phyloP scores from a whole-genome alignment of 2,329 filamentous ascomycete genomes.

The Fusarium sacchari region DNA sequence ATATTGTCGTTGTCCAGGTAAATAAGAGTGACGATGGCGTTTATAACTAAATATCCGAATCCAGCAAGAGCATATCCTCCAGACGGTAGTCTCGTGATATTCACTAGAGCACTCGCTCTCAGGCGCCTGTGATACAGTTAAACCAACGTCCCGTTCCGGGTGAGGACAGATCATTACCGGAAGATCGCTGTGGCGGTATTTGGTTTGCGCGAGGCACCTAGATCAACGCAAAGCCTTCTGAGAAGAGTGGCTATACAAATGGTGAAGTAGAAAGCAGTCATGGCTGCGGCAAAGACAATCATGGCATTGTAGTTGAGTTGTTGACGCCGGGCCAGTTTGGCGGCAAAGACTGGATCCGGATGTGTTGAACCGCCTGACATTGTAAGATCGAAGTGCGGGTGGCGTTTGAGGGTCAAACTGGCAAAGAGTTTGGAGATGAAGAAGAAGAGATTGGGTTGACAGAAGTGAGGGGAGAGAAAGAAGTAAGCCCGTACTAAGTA shows the following conservation, averaged over 20 bases:
- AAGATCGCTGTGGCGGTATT: constrained; percentile 17
- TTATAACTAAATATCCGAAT: constrained; percentile 47
- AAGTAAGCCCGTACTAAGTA: constrained; percentile 24
- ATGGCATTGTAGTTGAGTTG: constrained; percentile 43
- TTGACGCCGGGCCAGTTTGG: constrained; percentile 36
- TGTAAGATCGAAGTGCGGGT: neutral
- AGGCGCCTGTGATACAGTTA: constrained; percentile 39
- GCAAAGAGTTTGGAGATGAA: neutral
- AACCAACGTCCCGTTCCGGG: neutral
- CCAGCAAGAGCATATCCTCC: constrained; percentile 47
- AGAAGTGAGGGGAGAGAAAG: neutral
- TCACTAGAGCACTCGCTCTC: constrained; percentile 43
- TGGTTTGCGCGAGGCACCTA: constrained; percentile 19
- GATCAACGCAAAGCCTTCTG: constrained; percentile 16
- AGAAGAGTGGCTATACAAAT: constrained; percentile 24
- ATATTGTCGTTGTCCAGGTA: constrained; percentile 48
- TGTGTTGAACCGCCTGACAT: constrained; percentile 31
- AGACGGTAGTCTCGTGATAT: constrained; percentile 44
- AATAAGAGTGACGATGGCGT: constrained; percentile 48
- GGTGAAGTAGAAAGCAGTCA: constrained; percentile 23
- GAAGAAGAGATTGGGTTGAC: neutral
- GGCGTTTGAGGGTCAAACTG: neutral
- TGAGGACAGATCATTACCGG: constrained; percentile 16
- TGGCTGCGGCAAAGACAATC: constrained; percentile 33
- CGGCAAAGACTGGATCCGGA: constrained; percentile 29